Conservation (phyloP, 371 early-diverging fungal species). For the Actinomortierella ambigua region DNA sequence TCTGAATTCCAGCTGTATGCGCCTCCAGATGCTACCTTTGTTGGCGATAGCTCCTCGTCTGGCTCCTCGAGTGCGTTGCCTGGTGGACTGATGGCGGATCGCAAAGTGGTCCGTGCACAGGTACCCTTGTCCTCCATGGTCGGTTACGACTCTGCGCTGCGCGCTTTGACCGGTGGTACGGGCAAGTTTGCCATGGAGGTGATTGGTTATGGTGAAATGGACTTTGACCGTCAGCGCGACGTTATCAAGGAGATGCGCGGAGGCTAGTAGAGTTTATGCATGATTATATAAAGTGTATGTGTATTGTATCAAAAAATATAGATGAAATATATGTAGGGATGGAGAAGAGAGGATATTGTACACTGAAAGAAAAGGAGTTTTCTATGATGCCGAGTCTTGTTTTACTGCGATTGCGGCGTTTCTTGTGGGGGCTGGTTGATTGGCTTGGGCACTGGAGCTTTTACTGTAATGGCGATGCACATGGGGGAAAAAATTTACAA, state of each 20-base stretch:
- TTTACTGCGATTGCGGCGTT: too few relatives aligned
- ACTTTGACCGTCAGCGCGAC: constrained; percentile 68
- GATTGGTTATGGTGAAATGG: constrained; percentile 83
- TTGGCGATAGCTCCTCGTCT: constrained; percentile 15
- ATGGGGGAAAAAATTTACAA: neutral
- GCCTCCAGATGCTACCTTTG: constrained; percentile 54
- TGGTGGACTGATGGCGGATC: constrained; percentile 27
- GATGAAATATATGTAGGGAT: too few relatives aligned
- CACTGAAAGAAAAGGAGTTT: too few relatives aligned
- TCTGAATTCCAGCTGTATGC: constrained; percentile 52
- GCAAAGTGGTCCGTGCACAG: constrained; percentile 64
- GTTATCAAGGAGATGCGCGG: constrained; percentile 69
- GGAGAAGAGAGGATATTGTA: too few relatives aligned
- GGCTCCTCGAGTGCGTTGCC: neutral
- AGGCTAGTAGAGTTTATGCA: too few relatives aligned
- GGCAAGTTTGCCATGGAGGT: constrained; percentile 85
- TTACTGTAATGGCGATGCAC: constrained; percentile 3
- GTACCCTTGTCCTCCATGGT: constrained; percentile 87
- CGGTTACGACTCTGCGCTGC: constrained; percentile 85
- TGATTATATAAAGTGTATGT: too few relatives aligned
- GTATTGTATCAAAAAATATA: too few relatives aligned
- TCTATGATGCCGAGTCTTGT: too few relatives aligned
- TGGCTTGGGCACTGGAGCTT: constrained; percentile 10
- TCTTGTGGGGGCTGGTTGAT: constrained; percentile 10
- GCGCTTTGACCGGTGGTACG: constrained; percentile 88